These are phyloP conservation scores for Picochlorum costavermella DNA, from an alignment of 139 green algal species.

Conservation along the genomic window DNA sequence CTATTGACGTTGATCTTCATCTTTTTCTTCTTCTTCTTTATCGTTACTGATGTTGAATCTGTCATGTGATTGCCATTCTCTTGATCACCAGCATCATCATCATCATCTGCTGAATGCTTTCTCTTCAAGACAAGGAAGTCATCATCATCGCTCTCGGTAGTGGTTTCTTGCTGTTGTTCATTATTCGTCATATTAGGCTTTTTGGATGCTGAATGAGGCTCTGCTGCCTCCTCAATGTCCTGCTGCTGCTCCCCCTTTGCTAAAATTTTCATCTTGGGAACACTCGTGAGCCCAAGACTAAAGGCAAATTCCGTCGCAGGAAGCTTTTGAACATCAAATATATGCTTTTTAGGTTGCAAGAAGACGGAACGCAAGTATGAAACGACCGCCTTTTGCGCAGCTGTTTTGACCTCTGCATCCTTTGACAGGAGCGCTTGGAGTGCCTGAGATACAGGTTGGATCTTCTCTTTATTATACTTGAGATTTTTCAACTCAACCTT, in stretches of 20 bases:
- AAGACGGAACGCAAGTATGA: constrained; percentile 84
- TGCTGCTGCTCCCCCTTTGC: constrained; percentile 17
- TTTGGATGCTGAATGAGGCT: not conserved
- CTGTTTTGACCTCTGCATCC: constrained; percentile 77
- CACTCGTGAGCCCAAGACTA: constrained; percentile 69
- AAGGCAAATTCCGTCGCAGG: constrained; percentile 61
- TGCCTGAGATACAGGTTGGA: constrained; percentile 56
- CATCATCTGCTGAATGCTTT: not conserved
- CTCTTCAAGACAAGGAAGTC: constrained; percentile 45
- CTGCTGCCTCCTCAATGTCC: constrained; percentile 11
- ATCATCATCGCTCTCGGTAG: constrained; percentile 10
- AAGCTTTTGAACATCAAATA: constrained; percentile 75
- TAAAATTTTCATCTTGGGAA: constrained; percentile 79
- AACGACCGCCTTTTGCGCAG: constrained; percentile 74
- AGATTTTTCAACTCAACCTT: constrained; percentile 77
- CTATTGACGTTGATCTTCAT: constrained; percentile 48
- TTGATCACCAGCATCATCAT: constrained; percentile 5
- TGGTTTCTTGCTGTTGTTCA: not conserved
- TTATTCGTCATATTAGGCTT: constrained; percentile 6
- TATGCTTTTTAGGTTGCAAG: constrained; percentile 66
- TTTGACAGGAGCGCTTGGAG: constrained; percentile 81
- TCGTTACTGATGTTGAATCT: not conserved
- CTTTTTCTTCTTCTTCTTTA: constrained; percentile 65
- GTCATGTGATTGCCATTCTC: not conserved
- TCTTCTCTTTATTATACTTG: constrained; percentile 70